These are phyloP conservation scores for Trichoderma gracile DNA, from an alignment of 2,329 filamentous ascomycete genomes.

Conservation along the genomic window DNA sequence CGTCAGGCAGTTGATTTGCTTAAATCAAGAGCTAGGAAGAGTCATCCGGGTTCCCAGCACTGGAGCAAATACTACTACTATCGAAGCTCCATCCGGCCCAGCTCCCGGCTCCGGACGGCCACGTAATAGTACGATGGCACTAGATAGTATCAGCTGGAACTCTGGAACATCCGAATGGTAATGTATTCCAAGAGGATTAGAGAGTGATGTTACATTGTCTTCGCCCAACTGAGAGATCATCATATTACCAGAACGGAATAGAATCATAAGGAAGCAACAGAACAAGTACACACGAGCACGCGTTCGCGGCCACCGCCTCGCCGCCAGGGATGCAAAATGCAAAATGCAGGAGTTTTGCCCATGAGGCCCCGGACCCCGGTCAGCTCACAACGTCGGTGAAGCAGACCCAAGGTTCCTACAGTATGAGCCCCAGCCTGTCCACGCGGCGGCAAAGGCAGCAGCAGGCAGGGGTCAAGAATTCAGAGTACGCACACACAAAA, in stretches of 20 bases:
- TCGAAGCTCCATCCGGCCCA: not conserved
- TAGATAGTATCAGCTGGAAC: too few species aligned
- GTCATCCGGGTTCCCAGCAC: not conserved
- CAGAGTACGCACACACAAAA: constrained; percentile 2
- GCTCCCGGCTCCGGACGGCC: constrained; percentile 11
- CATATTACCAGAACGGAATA: too few species aligned
- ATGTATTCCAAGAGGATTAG: too few species aligned
- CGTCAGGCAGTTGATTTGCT: too few species aligned
- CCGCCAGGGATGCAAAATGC: constrained; percentile 9
- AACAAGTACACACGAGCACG: not conserved
- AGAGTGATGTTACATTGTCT: too few species aligned
- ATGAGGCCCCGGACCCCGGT: constrained; percentile 4
- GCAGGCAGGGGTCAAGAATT: not conserved
- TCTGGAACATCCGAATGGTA: too few species aligned
- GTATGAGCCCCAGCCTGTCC: not conserved
- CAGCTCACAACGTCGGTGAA: constrained; percentile 20
- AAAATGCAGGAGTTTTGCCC: constrained; percentile 13
- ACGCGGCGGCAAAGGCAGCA: not conserved
- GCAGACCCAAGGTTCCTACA: not conserved
- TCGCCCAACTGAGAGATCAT: too few species aligned
- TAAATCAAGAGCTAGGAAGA: too few species aligned
- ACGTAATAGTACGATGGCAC: too few species aligned
- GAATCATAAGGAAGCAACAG: not conserved
- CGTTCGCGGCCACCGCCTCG: constrained; percentile 21
- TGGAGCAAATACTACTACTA: not conserved